Conservation (phyloP, 345 rosid species). For the Citrus mangshanensis region DNA sequence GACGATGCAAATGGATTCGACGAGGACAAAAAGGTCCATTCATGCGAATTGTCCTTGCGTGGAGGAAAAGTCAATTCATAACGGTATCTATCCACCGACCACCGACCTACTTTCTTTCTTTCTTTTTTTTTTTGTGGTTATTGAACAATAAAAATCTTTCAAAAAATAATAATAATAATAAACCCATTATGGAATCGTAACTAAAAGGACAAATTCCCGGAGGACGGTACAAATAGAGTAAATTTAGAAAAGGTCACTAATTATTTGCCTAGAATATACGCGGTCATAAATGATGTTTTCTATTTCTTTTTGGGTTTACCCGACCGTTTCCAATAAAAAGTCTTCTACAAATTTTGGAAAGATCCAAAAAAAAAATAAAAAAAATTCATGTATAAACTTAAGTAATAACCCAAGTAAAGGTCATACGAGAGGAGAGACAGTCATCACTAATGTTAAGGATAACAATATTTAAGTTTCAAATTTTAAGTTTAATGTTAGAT, state of each 20-base stretch:
- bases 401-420: too few relatives aligned
- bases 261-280: not conserved
- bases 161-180: not conserved
- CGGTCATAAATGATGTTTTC: not conserved
- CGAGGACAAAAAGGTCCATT: slow-evolving; percentile 38
- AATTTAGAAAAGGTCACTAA: not conserved
- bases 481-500: too few relatives aligned
- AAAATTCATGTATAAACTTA: not conserved
- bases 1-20: not conserved
- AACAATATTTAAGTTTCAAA: too few relatives aligned
- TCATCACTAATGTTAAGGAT: too few relatives aligned
- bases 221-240: not conserved
- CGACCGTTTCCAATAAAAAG: not conserved
- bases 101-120: slow-evolving; percentile 51
- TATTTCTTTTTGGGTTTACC: not conserved
- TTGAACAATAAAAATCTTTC: too few relatives aligned
- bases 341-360: not conserved
- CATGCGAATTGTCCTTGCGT: slow-evolving; percentile 40
- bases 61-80: slow-evolving; percentile 68
- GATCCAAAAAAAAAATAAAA: not conserved
- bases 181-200: not conserved
- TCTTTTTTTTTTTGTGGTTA: not conserved
- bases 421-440: too few relatives aligned
- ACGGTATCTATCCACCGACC: slow-evolving; percentile 91
- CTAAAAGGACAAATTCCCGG: not conserved